A percentile compares a stretch with the other conserved stretches of the same genome.
Conservation (phyloP, 192 early-diverging fungal species). For the Dissophora ornata region DNA sequence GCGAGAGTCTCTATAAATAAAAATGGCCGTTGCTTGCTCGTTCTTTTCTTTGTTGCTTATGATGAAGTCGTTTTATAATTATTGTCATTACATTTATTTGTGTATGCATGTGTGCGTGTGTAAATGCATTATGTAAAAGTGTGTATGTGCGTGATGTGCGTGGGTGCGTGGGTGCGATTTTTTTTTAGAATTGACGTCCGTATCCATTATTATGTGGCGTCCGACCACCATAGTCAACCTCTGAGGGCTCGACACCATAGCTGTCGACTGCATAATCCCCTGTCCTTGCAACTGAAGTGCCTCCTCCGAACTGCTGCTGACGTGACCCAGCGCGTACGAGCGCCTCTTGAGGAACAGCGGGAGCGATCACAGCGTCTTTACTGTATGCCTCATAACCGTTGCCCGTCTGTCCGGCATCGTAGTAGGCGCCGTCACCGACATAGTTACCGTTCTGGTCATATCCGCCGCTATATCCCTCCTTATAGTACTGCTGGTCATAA, state of each 20-base stretch:
- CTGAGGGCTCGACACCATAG: constrained; percentile 31
- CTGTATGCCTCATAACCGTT: constrained; percentile 7
- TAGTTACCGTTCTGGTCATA: constrained; percentile 41
- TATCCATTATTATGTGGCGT: constrained; percentile 2
- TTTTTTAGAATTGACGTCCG: constrained; percentile 26
- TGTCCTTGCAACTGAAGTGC: not conserved
- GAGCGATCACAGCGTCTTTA: not conserved
- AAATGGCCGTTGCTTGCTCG: too few species aligned
- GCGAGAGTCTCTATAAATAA: too few species aligned
- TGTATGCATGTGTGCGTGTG: not conserved
- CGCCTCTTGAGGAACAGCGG: constrained; percentile 12
- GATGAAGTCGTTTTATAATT: too few species aligned
- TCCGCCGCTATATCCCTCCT: constrained; percentile 17
- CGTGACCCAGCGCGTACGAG: not conserved
- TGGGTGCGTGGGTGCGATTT: too few species aligned
- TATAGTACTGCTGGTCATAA: constrained; percentile 24
- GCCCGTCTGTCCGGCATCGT: not conserved
- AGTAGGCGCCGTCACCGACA: constrained; percentile 12
- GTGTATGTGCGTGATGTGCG: constrained; percentile 6
- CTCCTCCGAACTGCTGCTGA: not conserved
- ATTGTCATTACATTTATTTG: too few species aligned
- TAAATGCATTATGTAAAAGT: too few species aligned
- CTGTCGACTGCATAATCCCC: constrained; percentile 19
- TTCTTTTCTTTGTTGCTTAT: not conserved
- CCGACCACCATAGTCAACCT: constrained; percentile 35